A percentile compares a stretch with the other conserved stretches of the same genome.
Conservation (phyloP, 352 stramenopile genomes). For the Globisporangium ultimum region DNA sequence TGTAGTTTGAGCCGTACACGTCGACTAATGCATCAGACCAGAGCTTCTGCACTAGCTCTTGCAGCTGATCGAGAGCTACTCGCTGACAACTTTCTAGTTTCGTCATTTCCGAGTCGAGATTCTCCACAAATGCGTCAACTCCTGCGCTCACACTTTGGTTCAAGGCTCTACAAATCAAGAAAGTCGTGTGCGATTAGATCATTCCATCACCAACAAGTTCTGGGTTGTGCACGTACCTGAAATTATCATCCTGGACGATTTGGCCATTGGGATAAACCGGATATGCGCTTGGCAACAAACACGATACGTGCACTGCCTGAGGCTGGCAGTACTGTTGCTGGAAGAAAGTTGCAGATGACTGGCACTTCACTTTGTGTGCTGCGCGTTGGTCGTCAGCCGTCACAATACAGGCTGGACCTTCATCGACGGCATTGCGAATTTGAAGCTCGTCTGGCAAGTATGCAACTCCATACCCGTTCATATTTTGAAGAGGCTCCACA, state of each 20-base stretch:
- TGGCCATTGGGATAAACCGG: conserved; percentile 19
- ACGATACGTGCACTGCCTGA: neutral
- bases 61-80: conserved; percentile 42
- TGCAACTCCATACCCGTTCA: neutral
- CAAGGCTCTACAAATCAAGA: neutral
- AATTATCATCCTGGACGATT: neutral
- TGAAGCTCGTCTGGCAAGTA: too few species aligned
- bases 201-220: neutral
- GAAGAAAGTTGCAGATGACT: neutral
- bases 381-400: neutral
- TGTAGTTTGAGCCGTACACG: conserved; percentile 96
- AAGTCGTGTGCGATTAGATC: neutral
- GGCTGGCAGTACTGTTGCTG: conserved; percentile 7
- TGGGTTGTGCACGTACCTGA: neutral
- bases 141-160: conserved; percentile 40
- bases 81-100: conserved; percentile 41
- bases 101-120: conserved; percentile 39
- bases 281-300: conserved; percentile 5
- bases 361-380: neutral
- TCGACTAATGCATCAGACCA: conserved; percentile 92
- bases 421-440: too few species aligned
- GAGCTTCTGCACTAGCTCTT: conserved; percentile 41
- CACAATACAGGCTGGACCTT: neutral
- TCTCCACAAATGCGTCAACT: conserved; percentile 49
- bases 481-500: too few species aligned